Evolutionary conservation across 2,329 filamentous ascomycete species (phyloP), one percentile per base, ranked within the genome.

Genomic region (Calonectria montana): DNA sequence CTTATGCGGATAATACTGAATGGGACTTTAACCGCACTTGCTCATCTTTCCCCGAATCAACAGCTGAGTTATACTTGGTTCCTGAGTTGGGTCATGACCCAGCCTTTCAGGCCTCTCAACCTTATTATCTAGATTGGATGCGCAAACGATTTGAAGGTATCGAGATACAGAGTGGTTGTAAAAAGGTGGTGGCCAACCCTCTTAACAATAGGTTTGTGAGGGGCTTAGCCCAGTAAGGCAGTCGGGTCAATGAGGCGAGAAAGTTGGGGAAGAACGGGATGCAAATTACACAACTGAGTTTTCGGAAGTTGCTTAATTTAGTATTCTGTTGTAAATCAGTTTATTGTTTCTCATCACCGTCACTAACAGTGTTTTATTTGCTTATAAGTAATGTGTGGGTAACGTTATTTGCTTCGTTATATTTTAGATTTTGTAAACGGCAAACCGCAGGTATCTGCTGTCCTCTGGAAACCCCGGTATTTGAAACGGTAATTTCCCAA

Each of bases 401-500:
- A 2, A 10, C 31, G 10, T 35, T 12, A 35, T 35, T 35, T 35
- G 7, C 41, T 7, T 9, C 8, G 16, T 50, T 5, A 25, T 7
- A 50, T 41, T 10, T 27, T 57, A 57, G 2, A 66, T 13, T 27
- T 25, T 43, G 18, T 41, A 29, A 12, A 39, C 29, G 1, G 53
- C 31, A 41, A 50, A 67, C 5, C 21, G 27, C 5, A 67, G 16
- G 25, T 67, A 67, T 4, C 23, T 16, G 21, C 21, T 61, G 12
- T 67, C 53, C 1, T 67, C 65, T 6, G 65, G 65, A 29, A 35
- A 48, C 13, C 65, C 53, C 13, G 41, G 53, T n/a, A 61, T 67
- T 9, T 29, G 4, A 29, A 67, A 67, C 9, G 65, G 53, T 16
- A 67, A 45, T 21, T 48, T 48, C 31, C 41, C 53, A 2, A 67